Evolutionary conservation across 2,329 filamentous ascomycete species (phyloP).

Genomic region (Trichophyton schoenleinii): DNA sequence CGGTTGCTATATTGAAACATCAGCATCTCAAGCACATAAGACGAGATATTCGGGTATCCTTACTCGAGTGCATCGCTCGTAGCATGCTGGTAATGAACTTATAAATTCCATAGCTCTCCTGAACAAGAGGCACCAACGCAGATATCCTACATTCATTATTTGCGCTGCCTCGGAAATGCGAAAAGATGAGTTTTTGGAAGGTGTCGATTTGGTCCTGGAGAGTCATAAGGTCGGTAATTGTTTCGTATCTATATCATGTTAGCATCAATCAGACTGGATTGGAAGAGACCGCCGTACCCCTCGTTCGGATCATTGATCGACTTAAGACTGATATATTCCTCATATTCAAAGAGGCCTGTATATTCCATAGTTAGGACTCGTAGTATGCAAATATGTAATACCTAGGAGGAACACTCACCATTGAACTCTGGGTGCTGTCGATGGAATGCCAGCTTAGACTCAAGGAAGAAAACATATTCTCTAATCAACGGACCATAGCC

Average conservation of each 20-base stretch:
- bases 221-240: conserved; percentile 90
- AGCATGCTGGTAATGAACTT: conserved; percentile 99
- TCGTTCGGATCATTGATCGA: conserved; percentile 98
- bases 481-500: conserved; percentile 82
- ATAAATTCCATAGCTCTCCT: conserved; percentile 98
- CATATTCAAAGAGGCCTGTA: conserved; percentile 78
- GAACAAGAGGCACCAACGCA: conserved; percentile 79
- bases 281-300: conserved; percentile 44
- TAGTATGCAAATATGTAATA: neutral
- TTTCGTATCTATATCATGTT: conserved; percentile 52
- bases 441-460: conserved; percentile 93
- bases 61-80: conserved; percentile 90
- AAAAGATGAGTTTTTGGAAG: conserved; percentile 97
- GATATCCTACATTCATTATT: conserved; percentile 97
- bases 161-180: conserved; percentile 78
- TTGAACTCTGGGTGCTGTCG: conserved; percentile 96
- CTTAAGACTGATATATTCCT: conserved; percentile 96
- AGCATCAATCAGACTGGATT: neutral
- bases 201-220: conserved; percentile 96
- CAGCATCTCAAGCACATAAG: neutral
- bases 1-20: conserved; percentile 50
- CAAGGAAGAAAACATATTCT: conserved; percentile 91
- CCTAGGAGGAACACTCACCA: conserved; percentile 37
- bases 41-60: conserved; percentile 22
- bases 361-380: conserved; percentile 7